Percentiles rank a stretch among this genome's conserved stretches.
Conservation (phyloP, 192 early-diverging fungal species). For the Coemansia sp. region DNA sequence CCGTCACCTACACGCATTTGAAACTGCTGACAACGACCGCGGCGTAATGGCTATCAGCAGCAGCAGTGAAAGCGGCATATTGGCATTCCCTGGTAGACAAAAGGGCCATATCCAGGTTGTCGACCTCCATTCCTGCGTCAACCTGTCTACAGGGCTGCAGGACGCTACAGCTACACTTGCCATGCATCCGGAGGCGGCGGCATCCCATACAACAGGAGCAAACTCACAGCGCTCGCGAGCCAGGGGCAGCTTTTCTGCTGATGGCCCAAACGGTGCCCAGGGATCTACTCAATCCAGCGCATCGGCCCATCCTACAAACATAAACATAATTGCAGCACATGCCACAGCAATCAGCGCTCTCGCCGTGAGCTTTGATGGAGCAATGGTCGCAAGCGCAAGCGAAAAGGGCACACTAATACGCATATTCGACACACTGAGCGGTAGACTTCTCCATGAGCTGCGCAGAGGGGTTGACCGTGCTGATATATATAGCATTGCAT, state of each 20-base stretch:
- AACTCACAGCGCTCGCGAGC: constrained; percentile 31
- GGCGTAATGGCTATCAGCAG: constrained; percentile 72
- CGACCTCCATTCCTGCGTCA: constrained; percentile 66
- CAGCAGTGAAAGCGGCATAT: constrained; percentile 65
- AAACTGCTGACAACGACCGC: constrained; percentile 79
- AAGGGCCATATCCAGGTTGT: constrained; percentile 87
- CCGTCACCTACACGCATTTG: constrained; percentile 75
- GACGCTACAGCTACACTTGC: constrained; percentile 5
- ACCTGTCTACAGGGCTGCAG: constrained; percentile 14
- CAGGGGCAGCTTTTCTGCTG: constrained; percentile 48
- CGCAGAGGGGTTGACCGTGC: constrained; percentile 87
- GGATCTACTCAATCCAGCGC: constrained; percentile 32
- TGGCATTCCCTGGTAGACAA: constrained; percentile 83
- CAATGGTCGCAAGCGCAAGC: constrained; percentile 81
- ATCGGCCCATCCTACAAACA: constrained; percentile 59
- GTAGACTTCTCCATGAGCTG: constrained; percentile 79
- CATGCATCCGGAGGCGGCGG: constrained; percentile 3
- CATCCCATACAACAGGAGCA: constrained; percentile 3
- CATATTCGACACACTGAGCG: constrained; percentile 78
- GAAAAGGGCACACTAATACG: constrained; percentile 92
- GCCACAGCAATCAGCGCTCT: constrained; percentile 74
- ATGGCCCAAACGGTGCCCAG: constrained; percentile 19
- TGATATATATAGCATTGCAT: constrained; percentile 88
- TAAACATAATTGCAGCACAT: constrained; percentile 84
- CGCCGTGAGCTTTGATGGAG: constrained; percentile 75